Evolutionary conservation across 495 filamentous ascomycete genomes (phyloP).

Genomic region (Evernia prunastri): DNA sequence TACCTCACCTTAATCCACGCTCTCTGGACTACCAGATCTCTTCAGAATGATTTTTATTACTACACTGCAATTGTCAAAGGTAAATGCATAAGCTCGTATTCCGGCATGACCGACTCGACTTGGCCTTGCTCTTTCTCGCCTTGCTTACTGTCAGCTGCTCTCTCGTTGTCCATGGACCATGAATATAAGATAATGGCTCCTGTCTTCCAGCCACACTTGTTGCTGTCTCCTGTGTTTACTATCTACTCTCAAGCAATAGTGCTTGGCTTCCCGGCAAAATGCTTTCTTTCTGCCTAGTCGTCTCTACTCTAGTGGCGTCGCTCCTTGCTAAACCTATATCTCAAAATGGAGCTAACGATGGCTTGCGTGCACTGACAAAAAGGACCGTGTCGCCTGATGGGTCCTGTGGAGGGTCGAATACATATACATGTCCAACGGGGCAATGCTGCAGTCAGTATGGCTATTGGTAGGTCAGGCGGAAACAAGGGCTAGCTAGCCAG

Average conservation of each 20-base stretch:
- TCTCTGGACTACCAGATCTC: too few relatives aligned
- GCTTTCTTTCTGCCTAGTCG: background rate
- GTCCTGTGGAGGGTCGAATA: conserved; percentile 23
- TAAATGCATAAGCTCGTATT: background rate
- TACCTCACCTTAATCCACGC: too few relatives aligned
- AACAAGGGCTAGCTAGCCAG: background rate
- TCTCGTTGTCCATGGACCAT: background rate
- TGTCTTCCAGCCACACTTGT: background rate
- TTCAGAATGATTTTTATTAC: too few relatives aligned
- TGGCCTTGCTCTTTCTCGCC: background rate
- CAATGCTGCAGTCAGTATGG: conserved; percentile 28
- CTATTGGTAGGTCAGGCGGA: conserved; percentile 23
- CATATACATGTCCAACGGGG: conserved; percentile 24
- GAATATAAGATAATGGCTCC: background rate
- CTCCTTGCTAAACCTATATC: background rate
- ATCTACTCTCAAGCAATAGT: background rate
- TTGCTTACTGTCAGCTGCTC: conserved; percentile 2
- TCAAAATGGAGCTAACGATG: background rate
- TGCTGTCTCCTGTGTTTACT: background rate
- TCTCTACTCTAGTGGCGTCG: background rate
- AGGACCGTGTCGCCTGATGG: conserved; percentile 24
- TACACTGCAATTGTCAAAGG: background rate
- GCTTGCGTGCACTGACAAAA: conserved; percentile 8
- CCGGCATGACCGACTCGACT: background rate
- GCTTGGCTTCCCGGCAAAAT: background rate